Conservation (phyloP, 768 basidiomycete genomes). For the Podaxis pistillaris region DNA sequence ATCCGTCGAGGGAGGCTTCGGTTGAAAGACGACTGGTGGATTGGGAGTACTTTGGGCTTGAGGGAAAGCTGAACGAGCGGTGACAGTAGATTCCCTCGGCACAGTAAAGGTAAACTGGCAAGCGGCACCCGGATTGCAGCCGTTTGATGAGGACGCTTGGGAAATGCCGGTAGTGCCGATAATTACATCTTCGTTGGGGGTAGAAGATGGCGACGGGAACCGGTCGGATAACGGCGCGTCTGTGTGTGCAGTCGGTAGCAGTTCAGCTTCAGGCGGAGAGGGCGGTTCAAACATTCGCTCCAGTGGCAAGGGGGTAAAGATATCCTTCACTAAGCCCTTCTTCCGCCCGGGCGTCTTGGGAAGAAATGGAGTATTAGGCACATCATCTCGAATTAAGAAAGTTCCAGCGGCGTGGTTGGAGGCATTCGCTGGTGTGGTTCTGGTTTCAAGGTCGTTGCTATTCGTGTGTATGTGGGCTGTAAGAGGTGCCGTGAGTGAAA, state of each 20-base stretch:
- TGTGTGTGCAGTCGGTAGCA: background rate
- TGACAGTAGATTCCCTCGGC: conserved; percentile 38
- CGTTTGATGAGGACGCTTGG: conserved; percentile 44
- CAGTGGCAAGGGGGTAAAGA: conserved; percentile 85
- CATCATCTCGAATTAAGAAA: conserved; percentile 72
- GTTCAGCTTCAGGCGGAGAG: conserved; percentile 55
- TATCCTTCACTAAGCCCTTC: conserved; percentile 66
- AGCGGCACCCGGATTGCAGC: conserved; percentile 44
- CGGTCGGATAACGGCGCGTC: background rate
- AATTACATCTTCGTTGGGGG: conserved; percentile 34
- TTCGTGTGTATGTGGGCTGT: conserved; percentile 52
- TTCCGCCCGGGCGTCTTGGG: conserved; percentile 68
- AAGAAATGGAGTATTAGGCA: conserved; percentile 50
- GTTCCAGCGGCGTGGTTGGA: conserved; percentile 53
- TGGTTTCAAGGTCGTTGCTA: conserved; percentile 29
- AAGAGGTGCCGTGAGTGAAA: conserved; percentile 61
- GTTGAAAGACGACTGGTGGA: conserved; percentile 28
- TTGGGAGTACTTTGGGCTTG: conserved; percentile 66
- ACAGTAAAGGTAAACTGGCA: conserved; percentile 76
- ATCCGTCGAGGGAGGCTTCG: conserved; percentile 49
- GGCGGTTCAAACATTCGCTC: conserved; percentile 96
- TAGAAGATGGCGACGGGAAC: background rate
- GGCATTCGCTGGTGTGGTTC: conserved; percentile 24
- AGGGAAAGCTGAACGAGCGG: conserved; percentile 36
- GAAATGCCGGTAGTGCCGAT: conserved; percentile 50